Percentiles rank a stretch among this genome's conserved stretches.
phyloP scores from a whole-genome alignment of 495 filamentous ascomycete species.

The Penicillium macrosclerotiorum region DNA sequence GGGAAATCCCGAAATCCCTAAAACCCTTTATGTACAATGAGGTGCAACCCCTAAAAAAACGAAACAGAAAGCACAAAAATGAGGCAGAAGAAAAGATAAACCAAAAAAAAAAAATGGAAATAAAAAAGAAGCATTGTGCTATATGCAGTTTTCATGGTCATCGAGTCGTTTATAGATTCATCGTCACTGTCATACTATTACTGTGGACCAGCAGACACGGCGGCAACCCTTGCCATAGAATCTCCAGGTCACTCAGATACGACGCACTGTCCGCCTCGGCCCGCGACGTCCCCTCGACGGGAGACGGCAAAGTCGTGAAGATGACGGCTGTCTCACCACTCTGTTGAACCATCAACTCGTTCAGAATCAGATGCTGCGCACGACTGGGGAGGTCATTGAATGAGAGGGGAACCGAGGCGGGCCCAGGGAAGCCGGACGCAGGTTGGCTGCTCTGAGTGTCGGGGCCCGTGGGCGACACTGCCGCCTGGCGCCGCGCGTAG shows the following conservation, averaged over 20 bases:
- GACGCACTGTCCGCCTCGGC: slow-evolving; percentile 66
- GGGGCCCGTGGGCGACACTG: slow-evolving; percentile 16
- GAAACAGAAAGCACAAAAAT: too few relatives aligned
- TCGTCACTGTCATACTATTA: slow-evolving; percentile 89
- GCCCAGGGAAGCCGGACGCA: slow-evolving; percentile 50
- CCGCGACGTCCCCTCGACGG: slow-evolving; percentile 68
- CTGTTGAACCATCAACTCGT: slow-evolving; percentile 73
- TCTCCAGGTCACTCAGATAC: slow-evolving; percentile 75
- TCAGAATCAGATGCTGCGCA: slow-evolving; percentile 81
- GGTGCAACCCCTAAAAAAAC: too few relatives aligned
- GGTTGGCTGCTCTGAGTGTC: slow-evolving; percentile 13
- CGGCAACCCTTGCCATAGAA: slow-evolving; percentile 65
- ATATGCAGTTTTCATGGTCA: slow-evolving; percentile 12
- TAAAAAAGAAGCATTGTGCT: too few relatives aligned
- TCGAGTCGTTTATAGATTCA: slow-evolving; percentile 58
- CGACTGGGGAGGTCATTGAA: slow-evolving; percentile 85
- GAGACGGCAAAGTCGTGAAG: slow-evolving; percentile 79
- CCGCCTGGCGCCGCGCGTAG: slow-evolving; percentile 45
- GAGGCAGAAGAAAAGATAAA: too few relatives aligned
- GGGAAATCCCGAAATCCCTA: too few relatives aligned
- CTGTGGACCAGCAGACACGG: slow-evolving; percentile 78
- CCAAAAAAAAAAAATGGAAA: too few relatives aligned
- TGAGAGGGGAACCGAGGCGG: slow-evolving; percentile 61
- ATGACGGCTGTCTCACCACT: slow-evolving; percentile 73
- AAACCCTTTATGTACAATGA: too few relatives aligned